Evolutionary conservation across 2,329 filamentous ascomycete species (phyloP).

Genomic region (Fusarium torulosum): DNA sequence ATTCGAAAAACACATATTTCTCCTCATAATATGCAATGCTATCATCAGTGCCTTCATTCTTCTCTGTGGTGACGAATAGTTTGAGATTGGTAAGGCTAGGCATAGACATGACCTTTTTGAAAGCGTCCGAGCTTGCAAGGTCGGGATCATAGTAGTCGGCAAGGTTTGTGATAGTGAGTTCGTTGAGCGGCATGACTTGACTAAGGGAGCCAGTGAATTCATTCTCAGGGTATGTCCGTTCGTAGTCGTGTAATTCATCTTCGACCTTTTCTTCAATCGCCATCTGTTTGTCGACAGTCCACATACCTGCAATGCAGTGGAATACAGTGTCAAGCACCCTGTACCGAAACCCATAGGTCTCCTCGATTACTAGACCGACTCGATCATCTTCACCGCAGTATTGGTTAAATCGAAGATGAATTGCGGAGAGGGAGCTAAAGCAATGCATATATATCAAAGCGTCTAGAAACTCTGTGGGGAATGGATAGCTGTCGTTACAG

Average conservation of each 20-base stretch:
- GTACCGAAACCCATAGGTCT: conserved; percentile 18
- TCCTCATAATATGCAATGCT: background rate
- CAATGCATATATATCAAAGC: conserved; percentile 21
- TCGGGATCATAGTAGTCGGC: conserved; percentile 13
- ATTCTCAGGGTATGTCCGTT: background rate
- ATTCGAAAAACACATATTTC: conserved; percentile 39
- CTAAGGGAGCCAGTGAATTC: background rate
- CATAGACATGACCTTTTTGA: background rate
- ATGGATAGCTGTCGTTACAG: background rate
- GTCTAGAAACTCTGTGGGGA: conserved; percentile 12
- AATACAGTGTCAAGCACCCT: conserved; percentile 25
- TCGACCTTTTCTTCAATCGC: conserved; percentile 4
- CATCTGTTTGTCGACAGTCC: conserved; percentile 8
- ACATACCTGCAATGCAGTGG: conserved; percentile 26
- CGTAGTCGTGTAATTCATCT: background rate
- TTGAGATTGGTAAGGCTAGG: conserved; percentile 22
- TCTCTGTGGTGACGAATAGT: conserved; percentile 1
- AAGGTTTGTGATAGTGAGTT: conserved; percentile 24
- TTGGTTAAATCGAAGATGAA: conserved; percentile 25
- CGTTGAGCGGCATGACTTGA: conserved; percentile 19
- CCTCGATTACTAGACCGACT: background rate
- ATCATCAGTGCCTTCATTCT: background rate
- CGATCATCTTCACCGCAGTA: conserved; percentile 3
- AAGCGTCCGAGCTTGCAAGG: conserved; percentile 15
- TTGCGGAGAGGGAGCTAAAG: background rate